Base-by-base conservation (phyloP, 2,329 filamentous ascomycete species). In the Helicocarpus griseus region DNA sequence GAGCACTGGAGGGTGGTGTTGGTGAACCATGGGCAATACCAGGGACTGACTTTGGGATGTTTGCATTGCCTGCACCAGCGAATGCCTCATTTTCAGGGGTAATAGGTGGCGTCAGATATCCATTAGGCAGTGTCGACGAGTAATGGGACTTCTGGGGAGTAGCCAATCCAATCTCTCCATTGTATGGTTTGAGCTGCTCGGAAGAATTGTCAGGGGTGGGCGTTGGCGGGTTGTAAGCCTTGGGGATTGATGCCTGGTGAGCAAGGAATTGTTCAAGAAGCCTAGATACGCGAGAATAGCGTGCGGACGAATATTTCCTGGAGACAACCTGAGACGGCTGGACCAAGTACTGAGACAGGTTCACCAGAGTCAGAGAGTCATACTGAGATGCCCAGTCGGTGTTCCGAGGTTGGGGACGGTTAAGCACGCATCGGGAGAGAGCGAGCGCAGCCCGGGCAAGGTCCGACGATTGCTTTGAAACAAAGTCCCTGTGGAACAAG, bases 401-500 rank as follows among this genome's bases (percentile, higher is more conserved):
- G 55, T 87, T 83, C 56, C 81, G 81, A 57, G 84, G 78, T 67
- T 95, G 89, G 38, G 84, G 80, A 53, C 89, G 84, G 63, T 83
- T 83, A 9, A 97, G 79, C 57, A 98, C 89, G 65, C 87, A 91
- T 57, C 90, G 80, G 36, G 91, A 85, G 38, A 98, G 79, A 49
- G 89, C 89, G 51, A 97, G 77, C 9, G 90, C 89, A 40, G 89
- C 86, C 58, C 89, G 81, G 41, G 93, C 90, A 78, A 98, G 88
- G 58, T 90, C 85, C 0, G 91, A 95, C 19, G 93, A 89, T 64
- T 86, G 86, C 51, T 86, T 89, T 14, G 90, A 93, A 56, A 98
- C 90, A 63, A 98, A 98, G 59, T 97, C 93, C 64, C 91, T 87
- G 75, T 97, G 89, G 73, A 96, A 98, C 39, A 97, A 77, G 43